A percentile compares a stretch with the other conserved stretches of the same genome.
Conservation (phyloP, 176 grass and related monocot species). For the Melocanna baccifera region DNA sequence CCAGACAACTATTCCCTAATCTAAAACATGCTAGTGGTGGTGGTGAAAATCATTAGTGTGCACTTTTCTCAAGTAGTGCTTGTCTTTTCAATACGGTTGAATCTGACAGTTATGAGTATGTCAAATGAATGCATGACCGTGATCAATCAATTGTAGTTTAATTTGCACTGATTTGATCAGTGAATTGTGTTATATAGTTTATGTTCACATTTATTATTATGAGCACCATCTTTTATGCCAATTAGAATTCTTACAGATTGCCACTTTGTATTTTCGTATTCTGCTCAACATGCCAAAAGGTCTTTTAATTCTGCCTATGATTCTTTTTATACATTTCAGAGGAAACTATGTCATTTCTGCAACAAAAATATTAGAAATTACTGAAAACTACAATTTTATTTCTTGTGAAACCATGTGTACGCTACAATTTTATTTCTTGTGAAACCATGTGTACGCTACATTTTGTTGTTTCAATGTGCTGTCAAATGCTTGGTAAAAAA, state of each 20-base stretch:
- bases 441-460: neutral
- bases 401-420: neutral
- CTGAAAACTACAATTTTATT: neutral
- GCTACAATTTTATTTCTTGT: neutral
- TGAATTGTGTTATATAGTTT: conserved; percentile 12
- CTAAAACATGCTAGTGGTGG: neutral
- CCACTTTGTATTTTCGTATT: neutral
- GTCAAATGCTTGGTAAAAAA: neutral
- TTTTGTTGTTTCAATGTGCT: neutral
- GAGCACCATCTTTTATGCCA: neutral
- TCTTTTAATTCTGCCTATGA: neutral
- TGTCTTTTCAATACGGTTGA: neutral
- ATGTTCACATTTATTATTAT: neutral
- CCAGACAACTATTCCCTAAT: neutral
- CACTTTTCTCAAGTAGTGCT: neutral
- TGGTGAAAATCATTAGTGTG: neutral
- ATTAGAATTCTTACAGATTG: neutral
- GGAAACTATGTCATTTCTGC: neutral
- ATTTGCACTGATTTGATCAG: neutral
- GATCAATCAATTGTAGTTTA: neutral
- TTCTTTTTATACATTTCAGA: neutral
- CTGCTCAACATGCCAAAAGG: neutral
- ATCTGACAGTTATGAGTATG: neutral
- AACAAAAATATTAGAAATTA: neutral
- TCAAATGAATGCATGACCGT: neutral